A percentile compares a stretch with the other conserved stretches of the same genome.
Evolutionary conservation across 176 grass and related monocot species (phyloP).

Genomic region (Elaeis guineensis): DNA sequence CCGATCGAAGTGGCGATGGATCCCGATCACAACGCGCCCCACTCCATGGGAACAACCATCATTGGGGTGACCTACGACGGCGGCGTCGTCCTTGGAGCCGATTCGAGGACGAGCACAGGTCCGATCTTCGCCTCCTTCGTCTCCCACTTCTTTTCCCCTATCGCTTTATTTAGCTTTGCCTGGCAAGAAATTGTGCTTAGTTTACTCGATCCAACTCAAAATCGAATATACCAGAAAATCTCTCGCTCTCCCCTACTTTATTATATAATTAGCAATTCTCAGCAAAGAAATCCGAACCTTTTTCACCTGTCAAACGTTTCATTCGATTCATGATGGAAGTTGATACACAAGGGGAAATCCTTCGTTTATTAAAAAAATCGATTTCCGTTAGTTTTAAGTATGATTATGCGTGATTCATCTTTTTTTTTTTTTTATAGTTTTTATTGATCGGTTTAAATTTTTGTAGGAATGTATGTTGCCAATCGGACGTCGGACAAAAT

Average conservation of each 20-base stretch:
- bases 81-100: slow-evolving; percentile 72
- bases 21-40: slow-evolving; percentile 24
- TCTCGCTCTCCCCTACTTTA: too few species aligned
- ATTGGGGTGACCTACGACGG: slow-evolving; percentile 79
- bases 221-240: not conserved
- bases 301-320: too few species aligned
- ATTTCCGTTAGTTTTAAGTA: not conserved
- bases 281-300: too few species aligned
- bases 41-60: slow-evolving; percentile 81
- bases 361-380: not conserved
- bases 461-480: slow-evolving; percentile 72
- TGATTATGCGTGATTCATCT: not conserved
- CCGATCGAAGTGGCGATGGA: slow-evolving; percentile 17
- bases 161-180: not conserved
- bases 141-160: not conserved
- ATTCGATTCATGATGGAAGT: too few species aligned
- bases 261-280: too few species aligned
- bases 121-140: too few species aligned
- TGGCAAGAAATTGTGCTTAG: not conserved
- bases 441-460: slow-evolving; percentile 7
- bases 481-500: slow-evolving; percentile 94
- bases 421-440: not conserved
- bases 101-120: slow-evolving; percentile 96
- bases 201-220: not conserved
- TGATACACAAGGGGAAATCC: too few species aligned